phyloP scores from a whole-genome alignment of 495 filamentous ascomycete genomes.

The Penicillium silybi region DNA sequence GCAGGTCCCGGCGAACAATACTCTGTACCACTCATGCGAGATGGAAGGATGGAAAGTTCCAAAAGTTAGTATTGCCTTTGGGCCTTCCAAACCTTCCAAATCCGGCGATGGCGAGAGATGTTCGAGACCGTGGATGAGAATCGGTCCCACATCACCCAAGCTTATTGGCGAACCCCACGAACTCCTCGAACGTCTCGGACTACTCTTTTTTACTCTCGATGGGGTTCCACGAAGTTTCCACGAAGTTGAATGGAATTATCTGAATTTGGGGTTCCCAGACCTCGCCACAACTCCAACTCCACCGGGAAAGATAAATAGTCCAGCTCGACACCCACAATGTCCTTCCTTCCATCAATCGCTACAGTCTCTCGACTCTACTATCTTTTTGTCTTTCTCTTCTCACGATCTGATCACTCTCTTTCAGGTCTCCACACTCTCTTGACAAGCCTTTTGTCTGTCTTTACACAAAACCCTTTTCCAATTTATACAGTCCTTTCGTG shows the following conservation, averaged over 20 bases:
- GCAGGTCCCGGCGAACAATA: not conserved
- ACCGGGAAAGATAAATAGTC: constrained; percentile 1
- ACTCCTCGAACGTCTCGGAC: not conserved
- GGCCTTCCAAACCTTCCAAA: constrained; percentile 1
- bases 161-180: constrained; percentile 4
- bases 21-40: not conserved
- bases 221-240: no score
- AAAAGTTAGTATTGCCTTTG: not conserved
- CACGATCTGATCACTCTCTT: constrained; percentile 15
- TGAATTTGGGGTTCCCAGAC: not conserved
- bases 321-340: not conserved
- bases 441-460: constrained; percentile 3
- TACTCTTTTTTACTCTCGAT: no score
- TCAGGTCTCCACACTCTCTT: constrained; percentile 12
- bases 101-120: constrained; percentile 9
- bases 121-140: constrained; percentile 1
- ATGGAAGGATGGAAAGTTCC: constrained; percentile 1
- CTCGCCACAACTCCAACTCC: constrained; percentile 5
- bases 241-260: not conserved
- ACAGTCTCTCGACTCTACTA: constrained; percentile 5
- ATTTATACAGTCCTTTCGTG: not conserved
- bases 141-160: not conserved
- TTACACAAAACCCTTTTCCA: constrained; percentile 2
- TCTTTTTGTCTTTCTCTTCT: constrained; percentile 6
- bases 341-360: constrained; percentile 1